These are phyloP conservation scores for Kodamaea neixiangensis DNA, from an alignment of 805 yeast species.

Conservation along the genomic window DNA sequence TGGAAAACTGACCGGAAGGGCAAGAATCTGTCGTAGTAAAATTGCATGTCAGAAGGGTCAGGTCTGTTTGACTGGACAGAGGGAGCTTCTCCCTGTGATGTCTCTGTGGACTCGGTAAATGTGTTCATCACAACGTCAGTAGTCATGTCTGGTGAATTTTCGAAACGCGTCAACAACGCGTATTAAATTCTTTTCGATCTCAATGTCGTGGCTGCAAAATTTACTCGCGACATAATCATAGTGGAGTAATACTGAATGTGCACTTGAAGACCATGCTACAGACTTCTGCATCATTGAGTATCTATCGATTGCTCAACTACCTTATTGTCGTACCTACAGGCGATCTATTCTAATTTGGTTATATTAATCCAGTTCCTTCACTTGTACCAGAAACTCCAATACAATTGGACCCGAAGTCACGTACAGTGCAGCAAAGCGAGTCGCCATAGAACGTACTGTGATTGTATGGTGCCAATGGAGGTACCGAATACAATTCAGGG, in stretches of 20 bases:
- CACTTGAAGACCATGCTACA: no score
- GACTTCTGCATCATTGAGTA: no score
- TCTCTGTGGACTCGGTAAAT: slow-evolving; percentile 2
- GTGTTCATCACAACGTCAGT: slow-evolving; percentile 7
- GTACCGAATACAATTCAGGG: slow-evolving; percentile 12
- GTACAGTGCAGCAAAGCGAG: slow-evolving; percentile 13
- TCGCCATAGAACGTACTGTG: slow-evolving; percentile 8
- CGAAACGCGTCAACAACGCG: slow-evolving; percentile 2
- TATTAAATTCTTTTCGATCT: not conserved
- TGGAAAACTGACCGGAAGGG: slow-evolving; percentile 81
- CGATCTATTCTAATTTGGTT: not conserved
- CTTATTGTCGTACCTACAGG: no score
- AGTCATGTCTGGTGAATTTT: slow-evolving; percentile 1
- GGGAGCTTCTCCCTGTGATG: not conserved
- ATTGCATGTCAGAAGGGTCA: slow-evolving; percentile 54
- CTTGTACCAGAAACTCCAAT: slow-evolving; percentile 9
- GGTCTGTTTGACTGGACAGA: slow-evolving; percentile 4
- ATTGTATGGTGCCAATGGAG: slow-evolving; percentile 10
- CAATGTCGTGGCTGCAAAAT: slow-evolving; percentile 5
- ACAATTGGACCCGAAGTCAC: slow-evolving; percentile 11
- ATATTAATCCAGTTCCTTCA: not conserved
- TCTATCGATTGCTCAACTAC: no score
- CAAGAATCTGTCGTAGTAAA: slow-evolving; percentile 66
- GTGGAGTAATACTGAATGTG: no score
- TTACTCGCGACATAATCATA: not conserved